phyloP scores from a whole-genome alignment of 176 grass and related monocot genomes.

The Ensete ventricosum region DNA sequence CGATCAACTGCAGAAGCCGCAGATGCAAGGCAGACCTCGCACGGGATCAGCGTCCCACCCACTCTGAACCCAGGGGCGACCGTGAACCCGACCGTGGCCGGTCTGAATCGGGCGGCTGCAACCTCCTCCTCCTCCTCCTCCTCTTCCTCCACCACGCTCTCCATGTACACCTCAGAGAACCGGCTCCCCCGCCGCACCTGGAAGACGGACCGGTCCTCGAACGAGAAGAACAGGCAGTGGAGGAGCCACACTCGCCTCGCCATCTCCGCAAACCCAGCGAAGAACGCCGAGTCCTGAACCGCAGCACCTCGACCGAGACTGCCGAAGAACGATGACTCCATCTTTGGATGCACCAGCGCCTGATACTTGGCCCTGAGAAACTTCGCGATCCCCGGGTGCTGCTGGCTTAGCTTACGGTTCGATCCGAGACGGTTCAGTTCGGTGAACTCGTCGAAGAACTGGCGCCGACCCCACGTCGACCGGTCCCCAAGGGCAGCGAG shows the following conservation, averaged over 20 bases:
- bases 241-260: slow-evolving; percentile 82
- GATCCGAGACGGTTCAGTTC: slow-evolving; percentile 44
- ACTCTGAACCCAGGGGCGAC: slow-evolving; percentile 77
- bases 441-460: slow-evolving; percentile 87
- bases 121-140: not conserved
- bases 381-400: slow-evolving; percentile 49
- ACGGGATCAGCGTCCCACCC: slow-evolving; percentile 54
- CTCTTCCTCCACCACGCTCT: slow-evolving; percentile 39
- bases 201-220: slow-evolving; percentile 52
- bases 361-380: slow-evolving; percentile 76
- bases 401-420: slow-evolving; percentile 32
- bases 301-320: slow-evolving; percentile 66
- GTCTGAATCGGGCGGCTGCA: not conserved
- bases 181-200: slow-evolving; percentile 36
- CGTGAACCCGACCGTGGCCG: slow-evolving; percentile 51
- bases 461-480: slow-evolving; percentile 46
- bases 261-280: slow-evolving; percentile 69
- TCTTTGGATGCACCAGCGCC: slow-evolving; percentile 71
- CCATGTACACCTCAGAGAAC: slow-evolving; percentile 91
- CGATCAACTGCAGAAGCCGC: not conserved
- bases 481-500: slow-evolving; percentile 58
- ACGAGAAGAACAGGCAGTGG: slow-evolving; percentile 80
- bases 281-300: slow-evolving; percentile 68
- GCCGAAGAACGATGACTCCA: slow-evolving; percentile 92
- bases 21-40: slow-evolving; percentile 47